phyloP scores from a whole-genome alignment of 1,139 yeast species.

The Taphrina sp. region DNA sequence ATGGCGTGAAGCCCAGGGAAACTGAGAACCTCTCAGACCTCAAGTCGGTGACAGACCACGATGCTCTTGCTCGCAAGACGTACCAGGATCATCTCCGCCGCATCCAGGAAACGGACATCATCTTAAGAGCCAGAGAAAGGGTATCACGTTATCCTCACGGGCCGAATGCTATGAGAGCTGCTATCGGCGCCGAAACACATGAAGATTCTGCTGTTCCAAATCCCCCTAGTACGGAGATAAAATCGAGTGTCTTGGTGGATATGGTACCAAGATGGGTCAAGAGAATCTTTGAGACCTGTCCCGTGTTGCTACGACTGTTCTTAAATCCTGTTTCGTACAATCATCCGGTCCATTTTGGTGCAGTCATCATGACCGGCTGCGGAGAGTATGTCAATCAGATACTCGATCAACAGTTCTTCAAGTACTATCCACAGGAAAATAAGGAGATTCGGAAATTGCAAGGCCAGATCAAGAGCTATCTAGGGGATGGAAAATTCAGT shows the following conservation, averaged over 20 bases:
- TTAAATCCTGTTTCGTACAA: slow-evolving; percentile 24
- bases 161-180: slow-evolving; percentile 19
- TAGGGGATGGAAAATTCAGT: slow-evolving; percentile 22
- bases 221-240: slow-evolving; percentile 13
- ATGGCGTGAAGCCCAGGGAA: slow-evolving; percentile 7
- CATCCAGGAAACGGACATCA: slow-evolving; percentile 6
- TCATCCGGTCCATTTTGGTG: slow-evolving; percentile 20
- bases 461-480: slow-evolving; percentile 7
- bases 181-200: slow-evolving; percentile 15
- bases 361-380: slow-evolving; percentile 10
- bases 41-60: background rate
- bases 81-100: slow-evolving; percentile 1
- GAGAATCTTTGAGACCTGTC: slow-evolving; percentile 3
- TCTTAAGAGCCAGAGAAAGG: slow-evolving; percentile 2
- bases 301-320: slow-evolving; percentile 21
- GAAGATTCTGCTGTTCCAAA: slow-evolving; percentile 16
- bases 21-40: background rate
- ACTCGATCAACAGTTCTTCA: slow-evolving; percentile 17
- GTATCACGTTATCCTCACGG: background rate
- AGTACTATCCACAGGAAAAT: slow-evolving; percentile 27
- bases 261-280: slow-evolving; percentile 10
- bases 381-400: slow-evolving; percentile 18
- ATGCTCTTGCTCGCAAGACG: slow-evolving; percentile 6
- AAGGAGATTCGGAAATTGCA: slow-evolving; percentile 17
- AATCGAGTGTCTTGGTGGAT: slow-evolving; percentile 5